Evolutionary conservation across 169 alveolate genomes (phyloP), one percentile per base, ranked within the genome.

Genomic region (Plasmodium relictum): DNA sequence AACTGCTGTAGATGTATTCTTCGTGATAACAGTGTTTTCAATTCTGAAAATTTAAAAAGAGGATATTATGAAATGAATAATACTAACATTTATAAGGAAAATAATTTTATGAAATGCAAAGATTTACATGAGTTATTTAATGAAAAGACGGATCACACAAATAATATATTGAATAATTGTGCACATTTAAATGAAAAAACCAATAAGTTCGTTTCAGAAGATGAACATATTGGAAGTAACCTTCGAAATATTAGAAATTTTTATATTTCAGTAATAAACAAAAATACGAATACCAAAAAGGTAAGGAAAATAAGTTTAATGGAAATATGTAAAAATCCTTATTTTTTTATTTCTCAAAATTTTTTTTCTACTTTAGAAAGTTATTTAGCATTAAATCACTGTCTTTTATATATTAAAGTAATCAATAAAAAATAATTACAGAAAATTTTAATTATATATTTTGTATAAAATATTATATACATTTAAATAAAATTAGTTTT

Each of bases 331-430:
- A 50, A 20, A 10, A 24, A 54, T 14, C 89, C 89, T 41, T 45
- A 52, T 22, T 63, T 78, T 22, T 78, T 62, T 58, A 54, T 78
- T 18, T 78, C 78, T 22, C 80, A 78, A 78, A 59, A 58, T 14
- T 78, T 78, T 62, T 44, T 78, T 10, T 63, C 89, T 18, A 78
- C 62, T 20, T 16, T 65, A 58, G 89, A 78, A 58, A 78, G 89
- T 58, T 78, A 78, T 61, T 45, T 78, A 45, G 78, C 89, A 12
- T 16, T 78, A 31, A 78, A 78, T 26, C 89, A 78, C 42, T 78
- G 89, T 24, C 89, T 78, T 66, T 37, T 78, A 41, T 78, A 78
- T 65, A 61, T 78, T 74, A 74, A 74, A 73, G 88, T 74, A 74
- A 58, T 54, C 26, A 10, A 14, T 39, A 41, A 74, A 59, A 20